phyloP scores from a whole-genome alignment of 768 basidiomycete species.

The Boletus rubescentipes region DNA sequence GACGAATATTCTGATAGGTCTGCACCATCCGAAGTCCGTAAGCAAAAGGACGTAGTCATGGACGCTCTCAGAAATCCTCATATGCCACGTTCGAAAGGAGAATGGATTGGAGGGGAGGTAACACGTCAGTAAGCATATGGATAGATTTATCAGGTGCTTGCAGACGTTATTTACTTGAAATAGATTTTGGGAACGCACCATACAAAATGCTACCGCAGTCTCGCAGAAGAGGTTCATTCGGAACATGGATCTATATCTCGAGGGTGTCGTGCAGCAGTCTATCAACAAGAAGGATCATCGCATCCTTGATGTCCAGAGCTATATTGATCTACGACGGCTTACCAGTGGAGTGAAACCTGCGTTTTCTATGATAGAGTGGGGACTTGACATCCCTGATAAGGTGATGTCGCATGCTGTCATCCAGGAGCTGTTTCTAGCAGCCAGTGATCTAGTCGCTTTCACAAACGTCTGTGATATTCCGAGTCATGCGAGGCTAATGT shows the following conservation, averaged over 20 bases:
- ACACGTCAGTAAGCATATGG: conserved; percentile 15
- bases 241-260: conserved; percentile 35
- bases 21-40: conserved; percentile 28
- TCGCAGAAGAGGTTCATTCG: conserved; percentile 36
- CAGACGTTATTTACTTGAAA: background rate
- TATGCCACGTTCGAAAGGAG: conserved; percentile 9
- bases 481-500: background rate
- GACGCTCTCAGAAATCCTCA: conserved; percentile 16
- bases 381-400: conserved; percentile 40
- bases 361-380: conserved; percentile 37
- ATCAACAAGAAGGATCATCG: conserved; percentile 34
- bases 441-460: conserved; percentile 37
- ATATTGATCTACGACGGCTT: conserved; percentile 40
- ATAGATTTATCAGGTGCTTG: too few relatives aligned
- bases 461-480: conserved; percentile 31
- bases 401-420: conserved; percentile 43
- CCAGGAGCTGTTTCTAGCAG: conserved; percentile 23
- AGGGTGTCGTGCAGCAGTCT: conserved; percentile 43
- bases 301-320: conserved; percentile 40
- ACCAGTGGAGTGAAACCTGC: conserved; percentile 42
- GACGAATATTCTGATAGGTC: conserved; percentile 52
- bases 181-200: conserved; percentile 18
- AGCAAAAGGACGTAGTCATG: conserved; percentile 23
- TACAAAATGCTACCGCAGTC: conserved; percentile 1
- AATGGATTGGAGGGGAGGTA: conserved; percentile 21